Evolutionary conservation across 2,329 filamentous ascomycete species (phyloP), one percentile per base, ranked within the genome.

Genomic region (Exserohilum rostratum): DNA sequence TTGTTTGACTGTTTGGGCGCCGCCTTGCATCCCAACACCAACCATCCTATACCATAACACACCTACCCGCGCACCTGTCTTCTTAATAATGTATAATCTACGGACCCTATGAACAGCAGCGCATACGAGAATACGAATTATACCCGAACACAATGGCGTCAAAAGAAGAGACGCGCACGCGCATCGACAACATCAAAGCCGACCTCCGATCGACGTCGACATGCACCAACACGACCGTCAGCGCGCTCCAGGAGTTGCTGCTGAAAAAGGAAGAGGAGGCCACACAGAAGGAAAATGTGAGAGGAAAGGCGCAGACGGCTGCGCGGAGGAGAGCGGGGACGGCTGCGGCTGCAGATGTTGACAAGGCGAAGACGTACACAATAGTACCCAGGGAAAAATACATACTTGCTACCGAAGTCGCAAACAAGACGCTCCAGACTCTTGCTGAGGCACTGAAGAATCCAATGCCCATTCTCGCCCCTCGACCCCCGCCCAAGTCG

Each of bases 361-460:
- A 73, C 30, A 76, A 77, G 46, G 75, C 77, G 42, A 52, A 61
- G 4, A n/a, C 63, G 2, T 49, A 48, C 11, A 42, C 53, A n/a
- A 72, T 88, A 27, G 77, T 82, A 4, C 69, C 79, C 5, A 85
- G 83, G 63, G 88, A 91, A 53, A 85, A 83, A 71, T 86, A 86
- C 46, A 79, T 84, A 39, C 76, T 93, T 31, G 89, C 90, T 11
- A 91, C 89, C 0, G 85, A 91, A 57, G 80, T 91, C 31, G 85
- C 91, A 65, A 93, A 93, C 70, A 79, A 80, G 6, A 82, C 87
- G 1, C 79, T 93, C 34, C 91, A 90, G 66, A 81, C 83, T 9
- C 80, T 93, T 3, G 82, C 82, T n/a, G 86, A 90, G 51, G 86
- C 86, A 0, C 80, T 86, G 17, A 91, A 87, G 69, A 73, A 78